Evolutionary conservation across 1,284 basidiomycete species (phyloP), one percentile per base, ranked within the genome.

Genomic region (Moesziomyces sp.): DNA sequence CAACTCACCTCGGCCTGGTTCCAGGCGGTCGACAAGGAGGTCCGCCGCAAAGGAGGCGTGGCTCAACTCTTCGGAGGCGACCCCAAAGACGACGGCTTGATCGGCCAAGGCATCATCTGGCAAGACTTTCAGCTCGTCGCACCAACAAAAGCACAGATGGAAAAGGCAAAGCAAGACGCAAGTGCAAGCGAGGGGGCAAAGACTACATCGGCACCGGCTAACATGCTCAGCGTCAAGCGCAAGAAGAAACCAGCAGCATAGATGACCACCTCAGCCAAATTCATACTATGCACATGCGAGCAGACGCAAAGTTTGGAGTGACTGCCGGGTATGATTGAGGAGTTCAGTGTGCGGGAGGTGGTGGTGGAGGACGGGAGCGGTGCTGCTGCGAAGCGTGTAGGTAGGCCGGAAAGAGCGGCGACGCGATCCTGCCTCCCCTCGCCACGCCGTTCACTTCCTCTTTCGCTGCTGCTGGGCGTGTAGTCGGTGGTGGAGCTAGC

Each of bases 1-100:
- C 43, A 51, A 13, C 58, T 82, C n/a, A 83, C 81, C 1, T 23
- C 53, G 16, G 46, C 48, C 1, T 82, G 74, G 72, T 66, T 57
- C 16, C 57, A 74, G n/a, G 73, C 48, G 2, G 66, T 83, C 3
- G 70, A 76, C 54, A 43, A 57, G 11, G 76, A 77, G 16, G 50
- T 82, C 6, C 45, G 58, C 18, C 44, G 79, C 16, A 80, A 80
- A 46, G 80, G 80, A 13, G 75, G 70, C 0, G 16, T 65, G 1
- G 35, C 58, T 3, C 61, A 65, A 46, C 53, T 34, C 7, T 5
- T 59, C 10, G 19, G 21, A 0, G 46, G 54, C 2, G 10, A 49
- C 8, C 46, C n/a, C 3, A 28, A 61, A 24, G 40, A 48, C 19
- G 59, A 44, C 18, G 45, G 28, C 26, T 38, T 54, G 43, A 35